Conservation (phyloP, 1,284 basidiomycete species). For the Leccinum fallax region DNA sequence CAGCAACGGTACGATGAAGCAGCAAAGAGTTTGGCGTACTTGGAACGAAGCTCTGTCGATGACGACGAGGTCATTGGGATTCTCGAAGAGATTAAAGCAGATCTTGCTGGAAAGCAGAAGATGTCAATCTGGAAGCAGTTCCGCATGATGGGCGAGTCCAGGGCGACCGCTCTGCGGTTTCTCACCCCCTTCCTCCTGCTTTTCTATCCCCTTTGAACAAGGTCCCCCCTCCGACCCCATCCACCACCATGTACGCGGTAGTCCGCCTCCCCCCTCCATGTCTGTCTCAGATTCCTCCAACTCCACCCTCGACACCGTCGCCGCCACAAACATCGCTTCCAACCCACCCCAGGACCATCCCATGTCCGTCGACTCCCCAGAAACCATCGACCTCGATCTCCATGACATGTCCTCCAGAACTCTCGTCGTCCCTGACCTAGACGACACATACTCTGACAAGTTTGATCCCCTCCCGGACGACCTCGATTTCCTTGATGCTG, state of each 20-base stretch:
- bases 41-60: slow-evolving; percentile 42
- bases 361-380: slow-evolving; percentile 11
- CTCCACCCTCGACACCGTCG: slow-evolving; percentile 9
- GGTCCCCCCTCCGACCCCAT: not conserved
- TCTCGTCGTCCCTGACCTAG: slow-evolving; percentile 27
- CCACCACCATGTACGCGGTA: not conserved
- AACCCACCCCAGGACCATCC: slow-evolving; percentile 4
- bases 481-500: slow-evolving; percentile 18
- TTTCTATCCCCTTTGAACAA: slow-evolving; percentile 7
- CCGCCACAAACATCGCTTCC: not conserved
- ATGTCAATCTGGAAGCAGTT: slow-evolving; percentile 41
- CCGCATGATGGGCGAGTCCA: slow-evolving; percentile 48
- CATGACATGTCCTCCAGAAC: slow-evolving; percentile 23
- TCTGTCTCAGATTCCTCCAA: slow-evolving; percentile 21
- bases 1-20: slow-evolving; percentile 52
- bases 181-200: slow-evolving; percentile 42
- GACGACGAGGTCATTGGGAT: slow-evolving; percentile 45
- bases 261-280: slow-evolving; percentile 19
- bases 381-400: slow-evolving; percentile 17
- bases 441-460: slow-evolving; percentile 35
- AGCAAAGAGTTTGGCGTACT: slow-evolving; percentile 49
- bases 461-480: slow-evolving; percentile 29
- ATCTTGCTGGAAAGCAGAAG: slow-evolving; percentile 48
- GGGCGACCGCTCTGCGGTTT: slow-evolving; percentile 46
- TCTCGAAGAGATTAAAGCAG: slow-evolving; percentile 54